Evolutionary conservation across 2,329 filamentous ascomycete species (phyloP).

Genomic region (Arthrinium puccinioides): DNA sequence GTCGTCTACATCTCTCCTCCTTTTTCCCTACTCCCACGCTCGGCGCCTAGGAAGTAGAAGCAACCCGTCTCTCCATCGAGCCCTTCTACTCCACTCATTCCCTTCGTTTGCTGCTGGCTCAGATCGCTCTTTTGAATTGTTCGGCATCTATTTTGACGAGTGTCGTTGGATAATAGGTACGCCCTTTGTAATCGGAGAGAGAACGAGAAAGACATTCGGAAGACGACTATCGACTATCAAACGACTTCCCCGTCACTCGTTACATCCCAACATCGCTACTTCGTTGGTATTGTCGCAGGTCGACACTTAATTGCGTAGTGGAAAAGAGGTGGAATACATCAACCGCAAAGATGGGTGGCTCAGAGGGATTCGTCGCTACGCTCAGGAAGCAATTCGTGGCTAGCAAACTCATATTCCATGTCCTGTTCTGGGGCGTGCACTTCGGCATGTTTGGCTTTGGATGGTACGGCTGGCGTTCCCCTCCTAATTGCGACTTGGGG

Average conservation of each 20-base stretch:
- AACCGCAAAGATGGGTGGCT: slow-evolving; percentile 29
- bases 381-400: slow-evolving; percentile 60
- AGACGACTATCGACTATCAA: too few species aligned
- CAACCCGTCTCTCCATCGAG: slow-evolving; percentile 29
- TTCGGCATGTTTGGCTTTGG: slow-evolving; percentile 73
- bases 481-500: not conserved
- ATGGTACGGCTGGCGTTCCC: slow-evolving; percentile 53
- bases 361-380: slow-evolving; percentile 21
- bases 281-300: slow-evolving; percentile 43
- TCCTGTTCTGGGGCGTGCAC: slow-evolving; percentile 75
- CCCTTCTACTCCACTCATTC: slow-evolving; percentile 29
- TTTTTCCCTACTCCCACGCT: slow-evolving; percentile 24
- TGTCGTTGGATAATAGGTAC: slow-evolving; percentile 15
- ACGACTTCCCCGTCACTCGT: slow-evolving; percentile 2
- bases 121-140: slow-evolving; percentile 40
- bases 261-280: slow-evolving; percentile 4
- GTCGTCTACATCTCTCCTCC: slow-evolving; percentile 21
- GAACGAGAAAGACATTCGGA: slow-evolving; percentile 9
- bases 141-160: too few species aligned
- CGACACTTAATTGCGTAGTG: slow-evolving; percentile 35
- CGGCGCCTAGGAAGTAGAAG: slow-evolving; percentile 38
- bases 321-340: slow-evolving; percentile 23
- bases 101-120: slow-evolving; percentile 50
- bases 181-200: slow-evolving; percentile 18
- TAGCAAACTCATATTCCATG: slow-evolving; percentile 69